These are phyloP conservation scores for Beauveria rudraprayagi DNA, from an alignment of 2,329 filamentous ascomycete genomes.

Conservation along the genomic window DNA sequence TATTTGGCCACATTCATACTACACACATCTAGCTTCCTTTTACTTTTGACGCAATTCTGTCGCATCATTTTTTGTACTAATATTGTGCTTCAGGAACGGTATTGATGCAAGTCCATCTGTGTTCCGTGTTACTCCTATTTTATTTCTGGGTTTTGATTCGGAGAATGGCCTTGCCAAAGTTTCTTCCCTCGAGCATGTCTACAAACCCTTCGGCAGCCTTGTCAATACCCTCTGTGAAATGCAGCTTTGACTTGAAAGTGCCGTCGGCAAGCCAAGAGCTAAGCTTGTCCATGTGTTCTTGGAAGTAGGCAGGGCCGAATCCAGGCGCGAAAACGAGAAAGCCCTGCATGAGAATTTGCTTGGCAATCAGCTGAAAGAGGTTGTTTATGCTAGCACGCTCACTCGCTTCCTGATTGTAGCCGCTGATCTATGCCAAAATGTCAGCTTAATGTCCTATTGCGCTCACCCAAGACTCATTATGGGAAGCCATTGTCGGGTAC, in stretches of 20 bases:
- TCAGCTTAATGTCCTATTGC: not conserved
- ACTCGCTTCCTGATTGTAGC: slow-evolving; percentile 56
- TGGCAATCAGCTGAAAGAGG: slow-evolving; percentile 54
- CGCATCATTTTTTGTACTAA: too few relatives aligned
- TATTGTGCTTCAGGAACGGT: too few relatives aligned
- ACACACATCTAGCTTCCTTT: too few relatives aligned
- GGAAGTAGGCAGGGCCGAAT: slow-evolving; percentile 57
- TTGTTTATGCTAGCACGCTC: slow-evolving; percentile 61
- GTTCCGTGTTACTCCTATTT: too few relatives aligned
- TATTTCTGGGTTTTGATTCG: slow-evolving; percentile 37
- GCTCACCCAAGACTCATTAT: not conserved
- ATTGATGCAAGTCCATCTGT: too few relatives aligned
- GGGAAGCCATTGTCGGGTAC: slow-evolving; percentile 14
- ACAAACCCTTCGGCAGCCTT: slow-evolving; percentile 67
- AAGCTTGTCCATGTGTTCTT: slow-evolving; percentile 69
- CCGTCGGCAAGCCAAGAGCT: slow-evolving; percentile 70
- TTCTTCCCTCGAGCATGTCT: slow-evolving; percentile 67
- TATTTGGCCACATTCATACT: too few relatives aligned
- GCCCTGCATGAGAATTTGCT: slow-evolving; percentile 63
- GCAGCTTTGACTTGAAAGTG: slow-evolving; percentile 61
- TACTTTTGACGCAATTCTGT: too few relatives aligned
- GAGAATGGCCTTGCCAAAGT: slow-evolving; percentile 79
- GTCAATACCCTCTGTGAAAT: slow-evolving; percentile 69
- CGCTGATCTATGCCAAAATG: slow-evolving; percentile 43
- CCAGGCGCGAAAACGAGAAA: slow-evolving; percentile 64